phyloP scores from a whole-genome alignment of 2,329 filamentous ascomycete species.

The Zarea fungicola region DNA sequence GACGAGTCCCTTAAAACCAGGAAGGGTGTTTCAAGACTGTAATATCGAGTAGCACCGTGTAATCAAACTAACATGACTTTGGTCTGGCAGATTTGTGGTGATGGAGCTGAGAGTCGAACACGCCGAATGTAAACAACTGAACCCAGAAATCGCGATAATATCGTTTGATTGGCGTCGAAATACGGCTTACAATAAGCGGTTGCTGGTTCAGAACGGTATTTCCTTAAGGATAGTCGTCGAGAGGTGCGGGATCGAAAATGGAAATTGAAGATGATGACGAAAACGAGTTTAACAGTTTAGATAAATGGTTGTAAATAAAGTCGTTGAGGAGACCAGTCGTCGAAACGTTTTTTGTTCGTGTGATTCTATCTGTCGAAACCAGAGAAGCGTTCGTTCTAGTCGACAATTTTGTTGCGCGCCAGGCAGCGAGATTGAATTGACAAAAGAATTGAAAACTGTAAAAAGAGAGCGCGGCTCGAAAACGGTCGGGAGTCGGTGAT shows the following conservation, averaged over 20 bases:
- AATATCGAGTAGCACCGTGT: not conserved
- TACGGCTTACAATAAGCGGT: too few relatives aligned
- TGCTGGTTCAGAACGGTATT: not conserved
- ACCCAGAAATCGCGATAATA: too few relatives aligned
- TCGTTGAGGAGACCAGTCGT: constrained; percentile 4
- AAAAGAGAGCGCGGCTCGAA: constrained; percentile 8
- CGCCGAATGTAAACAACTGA: too few relatives aligned
- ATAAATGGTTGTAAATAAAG: not conserved
- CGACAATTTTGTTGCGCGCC: constrained; percentile 2
- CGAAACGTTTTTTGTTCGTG: not conserved
- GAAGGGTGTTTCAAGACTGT: not conserved
- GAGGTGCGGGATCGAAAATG: not conserved
- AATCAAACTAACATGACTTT: constrained; percentile 31
- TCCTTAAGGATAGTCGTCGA: not conserved
- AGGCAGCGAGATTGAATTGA: constrained; percentile 1
- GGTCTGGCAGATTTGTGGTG: constrained; percentile 17
- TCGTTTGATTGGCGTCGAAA: too few relatives aligned
- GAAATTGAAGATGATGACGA: not conserved
- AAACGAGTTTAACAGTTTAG: not conserved
- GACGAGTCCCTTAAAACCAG: constrained; percentile 6
- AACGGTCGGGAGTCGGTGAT: not conserved
- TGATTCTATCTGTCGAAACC: not conserved
- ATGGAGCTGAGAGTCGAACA: not conserved
- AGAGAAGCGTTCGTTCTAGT: constrained; percentile 1
- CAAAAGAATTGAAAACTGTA: not conserved